Evolutionary conservation across 2,329 filamentous ascomycete species (phyloP).

Genomic region (Davidsoniella australis): DNA sequence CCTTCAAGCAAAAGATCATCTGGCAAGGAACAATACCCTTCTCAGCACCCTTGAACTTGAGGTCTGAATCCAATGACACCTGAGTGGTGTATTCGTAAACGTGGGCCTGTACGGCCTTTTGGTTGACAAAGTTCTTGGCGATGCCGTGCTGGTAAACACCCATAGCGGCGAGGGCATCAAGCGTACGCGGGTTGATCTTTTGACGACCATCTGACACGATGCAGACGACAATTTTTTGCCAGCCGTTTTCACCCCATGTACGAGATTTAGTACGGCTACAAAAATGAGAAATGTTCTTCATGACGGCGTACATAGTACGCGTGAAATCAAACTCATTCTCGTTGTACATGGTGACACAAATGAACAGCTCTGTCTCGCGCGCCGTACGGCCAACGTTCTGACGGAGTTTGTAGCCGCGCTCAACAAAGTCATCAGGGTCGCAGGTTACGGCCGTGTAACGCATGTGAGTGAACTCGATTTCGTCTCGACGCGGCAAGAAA

Average conservation of each 20-base stretch:
- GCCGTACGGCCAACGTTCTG: conserved; percentile 73
- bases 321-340: conserved; percentile 94
- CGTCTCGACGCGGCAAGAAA: conserved; percentile 81
- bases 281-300: conserved; percentile 99
- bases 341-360: conserved; percentile 84
- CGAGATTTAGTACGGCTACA: conserved; percentile 84
- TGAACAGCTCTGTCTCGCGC: conserved; percentile 80
- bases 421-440: conserved; percentile 84
- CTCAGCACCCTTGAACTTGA: conserved; percentile 98
- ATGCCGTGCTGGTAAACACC: conserved; percentile 98
- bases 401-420: conserved; percentile 76
- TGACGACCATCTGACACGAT: conserved; percentile 92
- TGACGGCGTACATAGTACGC: conserved; percentile 86
- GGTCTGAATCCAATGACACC: conserved; percentile 82
- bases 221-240: conserved; percentile 99
- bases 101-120: conserved; percentile 89
- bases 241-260: conserved; percentile 95
- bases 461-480: conserved; percentile 97
- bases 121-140: conserved; percentile 93
- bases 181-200: conserved; percentile 88
- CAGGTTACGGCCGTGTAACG: conserved; percentile 97
- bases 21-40: conserved; percentile 97
- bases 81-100: conserved; percentile 98
- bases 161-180: conserved; percentile 76
- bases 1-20: conserved; percentile 96